Percentiles rank a stretch among this genome's conserved stretches.
Conservation (phyloP, 2,329 filamentous ascomycete species). For the Byssochlamys sp. region DNA sequence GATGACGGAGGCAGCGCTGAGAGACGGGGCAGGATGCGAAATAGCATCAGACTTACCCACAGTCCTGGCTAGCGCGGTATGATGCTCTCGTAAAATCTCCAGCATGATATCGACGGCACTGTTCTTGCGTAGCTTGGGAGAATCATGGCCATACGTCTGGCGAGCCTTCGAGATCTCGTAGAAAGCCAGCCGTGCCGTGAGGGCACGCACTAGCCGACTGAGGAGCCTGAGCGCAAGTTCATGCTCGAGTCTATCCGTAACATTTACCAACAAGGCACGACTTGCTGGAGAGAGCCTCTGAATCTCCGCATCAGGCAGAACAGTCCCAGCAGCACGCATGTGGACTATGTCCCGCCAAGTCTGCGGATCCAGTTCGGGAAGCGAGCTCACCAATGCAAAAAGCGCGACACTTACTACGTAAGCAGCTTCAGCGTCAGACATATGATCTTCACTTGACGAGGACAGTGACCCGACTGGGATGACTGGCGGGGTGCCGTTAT, state of each 20-base stretch:
- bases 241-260: slow-evolving; percentile 41
- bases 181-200: slow-evolving; percentile 42
- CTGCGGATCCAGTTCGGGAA: slow-evolving; percentile 25
- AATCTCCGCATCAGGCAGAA: slow-evolving; percentile 30
- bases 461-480: slow-evolving; percentile 19
- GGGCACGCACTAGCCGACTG: slow-evolving; percentile 40
- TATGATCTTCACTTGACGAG: slow-evolving; percentile 19
- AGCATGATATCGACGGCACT: slow-evolving; percentile 29
- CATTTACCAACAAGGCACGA: slow-evolving; percentile 23
- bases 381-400: slow-evolving; percentile 28
- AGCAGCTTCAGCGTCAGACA: slow-evolving; percentile 31
- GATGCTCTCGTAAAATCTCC: slow-evolving; percentile 24
- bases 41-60: not conserved
- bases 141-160: slow-evolving; percentile 18
- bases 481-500: slow-evolving; percentile 13
- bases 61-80: slow-evolving; percentile 8
- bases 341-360: slow-evolving; percentile 35
- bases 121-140: slow-evolving; percentile 17
- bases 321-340: slow-evolving; percentile 31
- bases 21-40: slow-evolving; percentile 9
- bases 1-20: slow-evolving; percentile 24
- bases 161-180: slow-evolving; percentile 38
- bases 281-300: slow-evolving; percentile 20
- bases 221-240: slow-evolving; percentile 43
- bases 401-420: slow-evolving; percentile 29